Percentiles rank a stretch among this genome's conserved stretches.
Conservation (phyloP, 2,329 filamentous ascomycete genomes). For the Cryoendolithus antarcticus region DNA sequence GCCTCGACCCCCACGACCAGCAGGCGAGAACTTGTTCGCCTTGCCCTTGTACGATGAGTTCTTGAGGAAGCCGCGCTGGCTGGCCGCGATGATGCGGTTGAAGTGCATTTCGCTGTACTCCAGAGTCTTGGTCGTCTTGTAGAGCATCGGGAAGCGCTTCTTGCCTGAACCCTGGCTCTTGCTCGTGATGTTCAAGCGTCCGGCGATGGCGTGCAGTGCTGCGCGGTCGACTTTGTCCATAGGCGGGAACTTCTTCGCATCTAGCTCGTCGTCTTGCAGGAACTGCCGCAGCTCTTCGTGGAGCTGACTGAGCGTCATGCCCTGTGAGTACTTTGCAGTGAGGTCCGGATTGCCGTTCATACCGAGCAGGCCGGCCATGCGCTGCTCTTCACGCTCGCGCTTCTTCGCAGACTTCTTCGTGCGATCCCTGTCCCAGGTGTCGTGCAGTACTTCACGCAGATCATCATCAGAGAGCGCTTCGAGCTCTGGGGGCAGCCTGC, state of each 20-base stretch:
- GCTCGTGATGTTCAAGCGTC: constrained; percentile 65
- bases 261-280: constrained; percentile 49
- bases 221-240: constrained; percentile 72
- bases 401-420: constrained; percentile 35
- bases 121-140: constrained; percentile 57
- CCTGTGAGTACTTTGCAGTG: constrained; percentile 57
- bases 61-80: constrained; percentile 40
- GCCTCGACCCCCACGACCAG: constrained; percentile 3
- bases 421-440: constrained; percentile 33
- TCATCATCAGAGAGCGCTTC: constrained; percentile 33
- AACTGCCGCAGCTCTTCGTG: constrained; percentile 62
- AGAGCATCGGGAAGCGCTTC: constrained; percentile 62
- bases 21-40: constrained; percentile 9
- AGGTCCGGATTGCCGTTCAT: constrained; percentile 34
- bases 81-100: constrained; percentile 25
- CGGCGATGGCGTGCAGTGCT: constrained; percentile 66
- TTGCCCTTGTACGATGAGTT: constrained; percentile 10
- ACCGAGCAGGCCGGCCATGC: constrained; percentile 30
- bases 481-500: constrained; percentile 23
- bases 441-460: constrained; percentile 27
- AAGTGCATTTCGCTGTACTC: constrained; percentile 45
- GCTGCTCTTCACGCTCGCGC: constrained; percentile 34
- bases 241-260: constrained; percentile 62
- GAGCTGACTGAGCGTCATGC: constrained; percentile 59
- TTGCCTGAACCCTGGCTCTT: constrained; percentile 67